phyloP scores from a whole-genome alignment of 192 early-diverging fungal species.

The Backusella australiensis region DNA sequence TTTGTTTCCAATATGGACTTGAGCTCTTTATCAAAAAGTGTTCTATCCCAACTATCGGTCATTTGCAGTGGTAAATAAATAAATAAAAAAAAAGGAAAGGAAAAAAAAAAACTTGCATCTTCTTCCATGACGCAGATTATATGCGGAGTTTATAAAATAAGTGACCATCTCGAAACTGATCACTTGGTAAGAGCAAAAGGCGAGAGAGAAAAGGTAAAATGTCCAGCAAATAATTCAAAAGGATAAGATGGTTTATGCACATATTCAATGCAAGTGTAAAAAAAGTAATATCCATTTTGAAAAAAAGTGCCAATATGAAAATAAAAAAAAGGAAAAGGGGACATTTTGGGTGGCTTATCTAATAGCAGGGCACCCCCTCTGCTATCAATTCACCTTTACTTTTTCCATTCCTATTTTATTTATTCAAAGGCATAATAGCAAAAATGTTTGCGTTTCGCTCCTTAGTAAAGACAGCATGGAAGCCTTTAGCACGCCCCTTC shows the following conservation, averaged over 20 bases:
- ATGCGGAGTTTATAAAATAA: background rate
- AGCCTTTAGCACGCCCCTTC: background rate
- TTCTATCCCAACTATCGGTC: slow-evolving; percentile 26
- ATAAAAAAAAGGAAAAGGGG: background rate
- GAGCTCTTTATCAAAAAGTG: slow-evolving; percentile 35
- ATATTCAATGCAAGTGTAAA: background rate
- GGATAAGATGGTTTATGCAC: background rate
- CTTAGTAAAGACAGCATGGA: slow-evolving; percentile 10
- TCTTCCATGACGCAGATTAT: background rate
- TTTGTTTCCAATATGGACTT: slow-evolving; percentile 29
- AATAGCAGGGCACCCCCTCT: background rate
- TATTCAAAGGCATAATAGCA: background rate
- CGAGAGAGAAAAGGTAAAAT: background rate
- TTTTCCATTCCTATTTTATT: background rate
- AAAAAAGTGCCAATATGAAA: background rate
- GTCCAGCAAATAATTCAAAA: background rate
- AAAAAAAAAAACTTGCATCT: background rate
- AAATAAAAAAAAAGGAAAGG: background rate
- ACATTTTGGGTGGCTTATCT: background rate
- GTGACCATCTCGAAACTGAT: background rate
- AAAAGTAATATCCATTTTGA: background rate
- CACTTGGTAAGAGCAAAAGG: background rate
- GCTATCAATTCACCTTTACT: background rate
- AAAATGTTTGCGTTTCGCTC: slow-evolving; percentile 12
- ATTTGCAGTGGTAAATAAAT: background rate